Evolutionary conservation across 1,284 basidiomycete genomes (phyloP).

Genomic region (Amylostereum areolatum): DNA sequence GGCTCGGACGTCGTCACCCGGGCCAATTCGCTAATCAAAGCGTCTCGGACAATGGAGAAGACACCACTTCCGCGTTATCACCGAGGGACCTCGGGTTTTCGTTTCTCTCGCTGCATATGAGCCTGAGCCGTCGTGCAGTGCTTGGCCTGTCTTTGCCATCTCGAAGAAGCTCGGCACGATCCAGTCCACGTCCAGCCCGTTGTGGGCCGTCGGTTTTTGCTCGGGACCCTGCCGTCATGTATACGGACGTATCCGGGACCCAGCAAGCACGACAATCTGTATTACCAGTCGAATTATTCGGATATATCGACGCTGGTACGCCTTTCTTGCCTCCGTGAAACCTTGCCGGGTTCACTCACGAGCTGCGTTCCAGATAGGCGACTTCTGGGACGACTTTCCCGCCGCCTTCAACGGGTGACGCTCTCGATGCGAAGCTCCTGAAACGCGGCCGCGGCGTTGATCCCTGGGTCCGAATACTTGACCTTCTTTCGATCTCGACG

Average conservation of each 20-base stretch:
- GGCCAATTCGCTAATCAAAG: conserved; percentile 24
- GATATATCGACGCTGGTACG: conserved; percentile 13
- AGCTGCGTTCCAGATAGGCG: neutral
- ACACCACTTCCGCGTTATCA: neutral
- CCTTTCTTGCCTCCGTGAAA: neutral
- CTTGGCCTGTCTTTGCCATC: conserved; percentile 29
- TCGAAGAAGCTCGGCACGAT: conserved; percentile 23
- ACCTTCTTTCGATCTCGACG: conserved; percentile 2
- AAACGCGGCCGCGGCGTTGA: neutral
- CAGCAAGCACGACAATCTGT: neutral
- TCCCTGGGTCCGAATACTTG: neutral
- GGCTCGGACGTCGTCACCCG: conserved; percentile 18
- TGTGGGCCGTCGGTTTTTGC: conserved; percentile 35
- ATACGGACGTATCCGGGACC: conserved; percentile 3
- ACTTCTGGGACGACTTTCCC: conserved; percentile 1
- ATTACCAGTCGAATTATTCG: neutral
- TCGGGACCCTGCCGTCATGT: conserved; percentile 15
- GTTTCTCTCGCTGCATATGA: conserved; percentile 4
- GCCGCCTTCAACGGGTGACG: neutral
- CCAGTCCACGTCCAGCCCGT: conserved; percentile 17
- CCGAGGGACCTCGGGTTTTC: conserved; percentile 10
- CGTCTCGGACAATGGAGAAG: conserved; percentile 13
- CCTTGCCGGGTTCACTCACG: no score
- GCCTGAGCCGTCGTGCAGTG: neutral
- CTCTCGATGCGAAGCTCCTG: neutral